Percentiles rank a stretch among this genome's conserved stretches.
Conservation (phyloP, 2,329 filamentous ascomycete genomes). For the Diaporthe humulicola region DNA sequence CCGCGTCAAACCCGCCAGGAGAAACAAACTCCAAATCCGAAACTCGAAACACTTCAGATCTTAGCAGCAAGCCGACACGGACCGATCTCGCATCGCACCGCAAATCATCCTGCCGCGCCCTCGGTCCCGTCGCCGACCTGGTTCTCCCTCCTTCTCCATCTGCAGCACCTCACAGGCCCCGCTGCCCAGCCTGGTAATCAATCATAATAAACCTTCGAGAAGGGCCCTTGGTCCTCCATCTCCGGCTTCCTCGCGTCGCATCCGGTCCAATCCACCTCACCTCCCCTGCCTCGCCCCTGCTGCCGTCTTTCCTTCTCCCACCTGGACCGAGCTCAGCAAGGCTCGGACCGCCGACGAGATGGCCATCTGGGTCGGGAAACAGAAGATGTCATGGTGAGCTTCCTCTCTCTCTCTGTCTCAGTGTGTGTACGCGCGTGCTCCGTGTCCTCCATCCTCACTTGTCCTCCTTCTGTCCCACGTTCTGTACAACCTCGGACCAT, state of each 20-base stretch:
- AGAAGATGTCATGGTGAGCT: conserved; percentile 41
- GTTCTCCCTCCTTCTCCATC: not conserved
- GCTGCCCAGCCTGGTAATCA: conserved; percentile 17
- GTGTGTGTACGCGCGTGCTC: not conserved
- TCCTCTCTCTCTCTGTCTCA: not conserved
- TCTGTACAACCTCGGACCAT: not conserved
- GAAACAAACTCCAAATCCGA: conserved; percentile 32
- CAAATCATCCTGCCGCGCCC: not conserved
- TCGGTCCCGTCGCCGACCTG: conserved; percentile 16
- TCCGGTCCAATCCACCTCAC: not conserved
- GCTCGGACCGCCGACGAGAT: conserved; percentile 32
- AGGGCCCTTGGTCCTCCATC: not conserved
- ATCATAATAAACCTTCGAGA: conserved; percentile 18
- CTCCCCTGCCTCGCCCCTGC: not conserved
- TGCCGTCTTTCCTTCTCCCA: not conserved
- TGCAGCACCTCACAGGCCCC: conserved; percentile 17
- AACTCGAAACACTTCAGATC: conserved; percentile 37
- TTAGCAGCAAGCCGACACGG: not conserved
- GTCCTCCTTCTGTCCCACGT: not conserved
- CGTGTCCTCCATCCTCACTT: not conserved
- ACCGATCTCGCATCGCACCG: conserved; percentile 26
- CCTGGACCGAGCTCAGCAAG: conserved; percentile 34
- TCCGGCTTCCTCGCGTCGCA: not conserved
- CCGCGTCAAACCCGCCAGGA: not conserved
- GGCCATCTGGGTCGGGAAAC: conserved; percentile 41